phyloP scores from a whole-genome alignment of 2,329 filamentous ascomycete genomes.

The Xylariaceae sp. region DNA sequence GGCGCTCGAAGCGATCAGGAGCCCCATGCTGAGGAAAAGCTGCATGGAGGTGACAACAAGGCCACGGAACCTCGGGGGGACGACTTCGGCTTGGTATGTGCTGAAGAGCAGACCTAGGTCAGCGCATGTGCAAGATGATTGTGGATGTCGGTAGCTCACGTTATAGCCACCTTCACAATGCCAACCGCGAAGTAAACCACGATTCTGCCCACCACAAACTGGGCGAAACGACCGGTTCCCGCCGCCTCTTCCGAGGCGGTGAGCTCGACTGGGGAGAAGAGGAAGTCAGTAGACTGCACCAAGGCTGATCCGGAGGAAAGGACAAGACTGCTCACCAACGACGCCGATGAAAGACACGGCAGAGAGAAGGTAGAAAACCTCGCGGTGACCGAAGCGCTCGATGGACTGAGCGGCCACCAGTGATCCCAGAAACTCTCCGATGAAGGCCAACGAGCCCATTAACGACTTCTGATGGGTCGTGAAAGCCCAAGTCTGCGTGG shows the following conservation, averaged over 20 bases:
- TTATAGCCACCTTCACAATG: background rate
- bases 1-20: background rate
- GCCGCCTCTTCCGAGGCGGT: background rate
- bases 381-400: background rate
- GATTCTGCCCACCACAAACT: background rate
- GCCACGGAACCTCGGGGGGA: background rate
- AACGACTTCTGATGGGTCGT: background rate
- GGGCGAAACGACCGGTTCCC: background rate
- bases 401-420: background rate
- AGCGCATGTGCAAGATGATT: background rate
- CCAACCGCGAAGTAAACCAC: background rate
- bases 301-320: background rate
- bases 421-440: background rate
- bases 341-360: background rate
- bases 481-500: background rate
- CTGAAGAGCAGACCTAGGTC: background rate
- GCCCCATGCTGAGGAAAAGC: background rate
- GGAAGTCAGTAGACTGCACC: background rate
- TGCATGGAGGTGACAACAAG: conserved; percentile 1
- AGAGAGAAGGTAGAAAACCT: background rate
- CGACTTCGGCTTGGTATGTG: conserved; percentile 1
- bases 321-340: background rate
- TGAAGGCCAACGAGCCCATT: background rate
- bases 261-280: background rate
- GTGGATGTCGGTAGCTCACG: background rate